Evolutionary conservation across 2,329 filamentous ascomycete species (phyloP).

Genomic region (Leptographium wingfieldii): DNA sequence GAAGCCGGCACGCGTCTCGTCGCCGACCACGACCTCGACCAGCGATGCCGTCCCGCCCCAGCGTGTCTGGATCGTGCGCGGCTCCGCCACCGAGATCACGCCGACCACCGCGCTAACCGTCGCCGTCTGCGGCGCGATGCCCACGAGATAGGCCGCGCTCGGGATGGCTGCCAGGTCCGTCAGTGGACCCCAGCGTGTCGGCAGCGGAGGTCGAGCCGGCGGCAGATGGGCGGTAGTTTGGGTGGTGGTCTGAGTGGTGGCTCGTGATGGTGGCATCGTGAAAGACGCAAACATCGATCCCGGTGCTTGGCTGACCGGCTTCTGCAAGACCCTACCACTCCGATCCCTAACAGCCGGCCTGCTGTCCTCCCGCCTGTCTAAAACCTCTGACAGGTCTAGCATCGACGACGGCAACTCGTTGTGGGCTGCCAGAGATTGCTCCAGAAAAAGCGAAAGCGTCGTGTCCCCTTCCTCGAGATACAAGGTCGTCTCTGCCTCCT

Average conservation of each 20-base stretch:
- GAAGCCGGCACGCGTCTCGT: slow-evolving; percentile 62
- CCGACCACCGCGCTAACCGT: slow-evolving; percentile 74
- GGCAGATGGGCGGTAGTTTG: not conserved
- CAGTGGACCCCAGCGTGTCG: slow-evolving; percentile 27
- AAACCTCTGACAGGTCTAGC: slow-evolving; percentile 20
- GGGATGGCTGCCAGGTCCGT: slow-evolving; percentile 60
- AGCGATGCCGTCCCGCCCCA: slow-evolving; percentile 51
- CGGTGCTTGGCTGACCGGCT: not conserved
- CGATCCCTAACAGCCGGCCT: too few relatives aligned
- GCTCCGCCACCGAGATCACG: slow-evolving; percentile 57
- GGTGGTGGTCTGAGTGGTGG: too few relatives aligned
- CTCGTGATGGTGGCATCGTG: too few relatives aligned
- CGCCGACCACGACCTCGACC: slow-evolving; percentile 68
- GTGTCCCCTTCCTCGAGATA: too few relatives aligned
- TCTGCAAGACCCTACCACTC: not conserved
- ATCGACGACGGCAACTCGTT: slow-evolving; percentile 53
- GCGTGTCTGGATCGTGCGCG: slow-evolving; percentile 55
- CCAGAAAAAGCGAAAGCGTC: slow-evolving; percentile 53
- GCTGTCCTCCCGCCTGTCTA: not conserved
- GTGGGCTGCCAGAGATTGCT: slow-evolving; percentile 64
- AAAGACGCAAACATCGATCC: too few relatives aligned
- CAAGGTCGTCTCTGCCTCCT: slow-evolving; percentile 8
- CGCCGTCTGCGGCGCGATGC: slow-evolving; percentile 66
- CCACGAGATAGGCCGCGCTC: slow-evolving; percentile 47
- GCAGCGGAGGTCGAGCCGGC: slow-evolving; percentile 8